Conservation (phyloP, 2,329 filamentous ascomycete species). For the Coniochaeta sp. region DNA sequence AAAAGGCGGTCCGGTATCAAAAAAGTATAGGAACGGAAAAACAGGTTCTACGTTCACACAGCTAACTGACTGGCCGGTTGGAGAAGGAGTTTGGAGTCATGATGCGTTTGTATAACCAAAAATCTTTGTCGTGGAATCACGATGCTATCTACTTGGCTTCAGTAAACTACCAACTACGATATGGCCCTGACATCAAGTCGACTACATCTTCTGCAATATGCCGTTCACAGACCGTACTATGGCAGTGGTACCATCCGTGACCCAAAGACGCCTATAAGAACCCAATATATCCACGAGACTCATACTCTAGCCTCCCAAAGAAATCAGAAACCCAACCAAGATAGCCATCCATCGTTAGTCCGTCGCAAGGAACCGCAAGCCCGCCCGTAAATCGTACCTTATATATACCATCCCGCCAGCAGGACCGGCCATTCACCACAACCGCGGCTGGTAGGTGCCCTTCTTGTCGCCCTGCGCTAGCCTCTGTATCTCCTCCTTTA, state of each 20-base stretch:
- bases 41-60: not conserved
- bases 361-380: not conserved
- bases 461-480: conserved; percentile 33
- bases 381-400: not conserved
- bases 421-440: conserved; percentile 32
- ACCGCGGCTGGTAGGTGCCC: conserved; percentile 37
- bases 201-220: too few species aligned
- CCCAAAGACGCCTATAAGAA: too few species aligned
- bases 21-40: not conserved
- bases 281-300: not conserved
- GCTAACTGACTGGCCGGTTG: not conserved
- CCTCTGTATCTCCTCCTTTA: conserved; percentile 49
- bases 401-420: not conserved
- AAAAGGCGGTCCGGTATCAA: not conserved
- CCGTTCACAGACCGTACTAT: too few species aligned
- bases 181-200: too few species aligned
- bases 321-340: not conserved
- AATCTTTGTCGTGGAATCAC: not conserved
- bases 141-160: not conserved
- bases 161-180: too few species aligned
- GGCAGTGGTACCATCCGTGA: too few species aligned
- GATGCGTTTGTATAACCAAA: not conserved
- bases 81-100: not conserved
- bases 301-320: not conserved
- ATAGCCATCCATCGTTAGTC: not conserved